Percentiles rank a stretch among this genome's conserved stretches.
Conservation (phyloP, 495 filamentous ascomycete genomes). For the Cetradonia linearis region DNA sequence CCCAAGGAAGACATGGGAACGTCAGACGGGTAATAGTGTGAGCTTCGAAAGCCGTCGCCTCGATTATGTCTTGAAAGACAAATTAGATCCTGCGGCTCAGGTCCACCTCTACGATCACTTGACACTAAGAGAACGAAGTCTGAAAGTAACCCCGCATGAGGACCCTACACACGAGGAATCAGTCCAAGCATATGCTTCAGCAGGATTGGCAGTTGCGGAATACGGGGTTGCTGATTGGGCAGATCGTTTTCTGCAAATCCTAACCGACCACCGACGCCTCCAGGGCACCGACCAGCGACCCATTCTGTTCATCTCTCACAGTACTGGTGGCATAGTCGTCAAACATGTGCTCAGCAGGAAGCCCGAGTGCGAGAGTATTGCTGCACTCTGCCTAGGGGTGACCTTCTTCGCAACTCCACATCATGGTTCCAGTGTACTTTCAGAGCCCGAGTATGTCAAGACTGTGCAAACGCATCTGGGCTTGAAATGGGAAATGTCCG, state of each 20-base stretch:
- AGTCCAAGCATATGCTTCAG: constrained; percentile 1
- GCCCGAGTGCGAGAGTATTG: constrained; percentile 28
- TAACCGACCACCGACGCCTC: constrained; percentile 8
- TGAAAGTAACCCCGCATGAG: constrained; percentile 7
- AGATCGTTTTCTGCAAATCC: constrained; percentile 14
- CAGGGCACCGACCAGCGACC: constrained; percentile 33
- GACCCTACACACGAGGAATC: constrained; percentile 5
- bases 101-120: constrained; percentile 22
- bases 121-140: constrained; percentile 10
- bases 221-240: constrained; percentile 22
- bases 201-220: not conserved
- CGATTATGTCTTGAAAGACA: constrained; percentile 27
- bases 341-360: constrained; percentile 31
- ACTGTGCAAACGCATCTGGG: constrained; percentile 46
- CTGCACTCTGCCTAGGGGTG: constrained; percentile 50
- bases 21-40: constrained; percentile 17
- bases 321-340: constrained; percentile 47
- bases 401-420: constrained; percentile 55
- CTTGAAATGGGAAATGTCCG: constrained; percentile 44
- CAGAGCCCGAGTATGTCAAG: constrained; percentile 43
- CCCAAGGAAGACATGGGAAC: constrained; percentile 32
- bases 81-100: constrained; percentile 16
- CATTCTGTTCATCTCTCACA: constrained; percentile 55
- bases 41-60: constrained; percentile 22
- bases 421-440: constrained; percentile 55